These are phyloP conservation scores for Scedosporium boydii DNA, from an alignment of 2,329 filamentous ascomycete species.

Conservation along the genomic window DNA sequence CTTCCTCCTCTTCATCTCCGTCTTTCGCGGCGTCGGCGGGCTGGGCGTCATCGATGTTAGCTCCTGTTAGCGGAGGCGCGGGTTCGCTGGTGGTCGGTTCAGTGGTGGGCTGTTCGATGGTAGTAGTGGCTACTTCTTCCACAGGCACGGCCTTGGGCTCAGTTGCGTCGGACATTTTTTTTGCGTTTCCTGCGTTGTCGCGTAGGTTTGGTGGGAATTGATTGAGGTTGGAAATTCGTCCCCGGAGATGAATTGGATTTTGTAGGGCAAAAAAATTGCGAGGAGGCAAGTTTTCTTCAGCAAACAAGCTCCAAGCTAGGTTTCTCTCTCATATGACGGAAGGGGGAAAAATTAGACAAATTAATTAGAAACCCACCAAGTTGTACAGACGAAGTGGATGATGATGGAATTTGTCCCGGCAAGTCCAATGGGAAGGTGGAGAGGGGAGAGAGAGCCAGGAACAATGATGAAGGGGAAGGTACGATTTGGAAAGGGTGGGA, in stretches of 20 bases:
- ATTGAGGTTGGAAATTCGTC: not conserved
- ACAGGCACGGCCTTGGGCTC: not conserved
- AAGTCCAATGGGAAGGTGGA: too few relatives aligned
- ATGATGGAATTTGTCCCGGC: too few relatives aligned
- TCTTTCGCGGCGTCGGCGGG: not conserved
- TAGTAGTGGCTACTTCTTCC: not conserved
- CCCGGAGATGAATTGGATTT: not conserved
- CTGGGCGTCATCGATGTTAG: not conserved
- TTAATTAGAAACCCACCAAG: too few relatives aligned
- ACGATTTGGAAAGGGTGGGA: not conserved
- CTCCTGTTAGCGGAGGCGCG: not conserved
- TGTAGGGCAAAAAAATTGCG: not conserved
- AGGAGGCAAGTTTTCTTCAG: too few relatives aligned
- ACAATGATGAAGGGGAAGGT: not conserved
- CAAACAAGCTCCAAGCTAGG: too few relatives aligned
- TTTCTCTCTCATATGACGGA: too few relatives aligned
- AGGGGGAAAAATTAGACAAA: too few relatives aligned
- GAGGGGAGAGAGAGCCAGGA: not conserved
- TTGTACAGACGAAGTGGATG: too few relatives aligned
- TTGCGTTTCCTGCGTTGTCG: not conserved
- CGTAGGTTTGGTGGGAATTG: not conserved
- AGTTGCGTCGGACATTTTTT: conserved; percentile 3
- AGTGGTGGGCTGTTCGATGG: not conserved
- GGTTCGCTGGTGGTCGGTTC: not conserved
- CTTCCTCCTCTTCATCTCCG: conserved; percentile 12